Evolutionary conservation across 768 basidiomycete genomes (phyloP).

Genomic region (Boletellus emodensis): DNA sequence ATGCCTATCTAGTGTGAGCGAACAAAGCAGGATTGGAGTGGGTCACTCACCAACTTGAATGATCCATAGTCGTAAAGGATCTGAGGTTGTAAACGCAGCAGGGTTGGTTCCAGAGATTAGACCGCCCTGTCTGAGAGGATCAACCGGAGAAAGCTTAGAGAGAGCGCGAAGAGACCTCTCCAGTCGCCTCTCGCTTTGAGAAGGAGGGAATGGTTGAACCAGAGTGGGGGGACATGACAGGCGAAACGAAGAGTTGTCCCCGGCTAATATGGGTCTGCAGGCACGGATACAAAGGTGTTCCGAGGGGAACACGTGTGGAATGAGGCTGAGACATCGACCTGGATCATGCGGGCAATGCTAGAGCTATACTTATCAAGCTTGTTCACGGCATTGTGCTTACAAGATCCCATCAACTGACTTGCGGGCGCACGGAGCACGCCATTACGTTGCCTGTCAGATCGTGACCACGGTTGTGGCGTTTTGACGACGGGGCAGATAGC

Average conservation of each 20-base stretch:
- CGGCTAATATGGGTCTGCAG: neutral
- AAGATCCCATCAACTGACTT: too few species aligned
- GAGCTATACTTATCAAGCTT: too few species aligned
- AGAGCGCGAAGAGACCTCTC: slow-evolving; percentile 16
- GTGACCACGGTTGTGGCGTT: too few species aligned
- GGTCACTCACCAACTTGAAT: slow-evolving; percentile 64
- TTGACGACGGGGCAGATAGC: too few species aligned
- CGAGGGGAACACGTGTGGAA: neutral
- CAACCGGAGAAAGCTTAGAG: neutral
- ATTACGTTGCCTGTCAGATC: too few species aligned
- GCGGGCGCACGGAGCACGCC: too few species aligned
- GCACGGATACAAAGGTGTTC: neutral
- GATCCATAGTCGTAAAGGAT: slow-evolving; percentile 76
- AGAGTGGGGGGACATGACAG: neutral
- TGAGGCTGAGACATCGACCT: neutral
- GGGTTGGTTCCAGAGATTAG: slow-evolving; percentile 76
- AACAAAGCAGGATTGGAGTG: neutral
- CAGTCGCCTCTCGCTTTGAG: slow-evolving; percentile 16
- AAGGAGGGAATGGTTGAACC: neutral
- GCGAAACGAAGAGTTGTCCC: neutral
- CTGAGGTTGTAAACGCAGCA: slow-evolving; percentile 52
- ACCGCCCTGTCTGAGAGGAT: slow-evolving; percentile 51
- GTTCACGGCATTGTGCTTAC: too few species aligned
- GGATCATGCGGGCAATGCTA: neutral
- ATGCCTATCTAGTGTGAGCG: slow-evolving; percentile 46